phyloP scores from a whole-genome alignment of 2,329 filamentous ascomycete genomes.

The Stachybotrys chlorohalonatus region DNA sequence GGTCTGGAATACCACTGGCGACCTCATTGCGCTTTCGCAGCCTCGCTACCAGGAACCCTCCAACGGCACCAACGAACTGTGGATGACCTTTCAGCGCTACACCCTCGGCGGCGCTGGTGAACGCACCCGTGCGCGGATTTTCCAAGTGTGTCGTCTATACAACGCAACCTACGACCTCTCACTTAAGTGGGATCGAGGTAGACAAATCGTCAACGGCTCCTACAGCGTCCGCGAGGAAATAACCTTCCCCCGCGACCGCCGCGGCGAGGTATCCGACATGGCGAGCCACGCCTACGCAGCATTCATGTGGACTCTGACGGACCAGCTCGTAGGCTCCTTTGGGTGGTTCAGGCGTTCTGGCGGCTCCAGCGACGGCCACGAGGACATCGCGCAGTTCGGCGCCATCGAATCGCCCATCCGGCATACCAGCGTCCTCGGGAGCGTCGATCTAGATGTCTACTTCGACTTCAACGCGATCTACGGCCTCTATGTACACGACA shows the following conservation, averaged over 20 bases:
- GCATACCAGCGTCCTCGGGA: conserved; percentile 2
- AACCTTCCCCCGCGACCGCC: conserved; percentile 1
- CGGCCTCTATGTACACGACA: conserved; percentile 1
- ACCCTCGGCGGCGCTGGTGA: not conserved
- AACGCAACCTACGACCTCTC: conserved; percentile 2
- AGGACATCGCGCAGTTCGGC: not conserved
- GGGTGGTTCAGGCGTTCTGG: not conserved
- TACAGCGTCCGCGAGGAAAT: conserved; percentile 1
- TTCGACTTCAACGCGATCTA: conserved; percentile 3
- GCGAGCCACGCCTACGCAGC: conserved; percentile 2
- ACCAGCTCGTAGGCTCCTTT: conserved; percentile 2
- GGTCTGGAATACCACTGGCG: not conserved
- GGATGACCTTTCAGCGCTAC: conserved; percentile 5
- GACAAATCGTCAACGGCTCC: conserved; percentile 1
- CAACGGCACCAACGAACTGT: conserved; percentile 1
- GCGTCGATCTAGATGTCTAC: conserved; percentile 3
- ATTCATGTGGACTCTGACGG: conserved; percentile 3
- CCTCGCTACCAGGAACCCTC: conserved; percentile 3
- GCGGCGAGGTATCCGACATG: conserved; percentile 1
- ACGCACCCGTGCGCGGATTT: not conserved
- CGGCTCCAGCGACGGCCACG: not conserved
- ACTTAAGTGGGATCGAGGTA: conserved; percentile 2
- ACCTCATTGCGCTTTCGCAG: conserved; percentile 1
- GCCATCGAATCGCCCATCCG: not conserved
- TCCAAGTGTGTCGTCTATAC: conserved; percentile 2